These are phyloP conservation scores for Eragrostis tef DNA, from an alignment of 202 grass and related monocot species.

Conservation along the genomic window DNA sequence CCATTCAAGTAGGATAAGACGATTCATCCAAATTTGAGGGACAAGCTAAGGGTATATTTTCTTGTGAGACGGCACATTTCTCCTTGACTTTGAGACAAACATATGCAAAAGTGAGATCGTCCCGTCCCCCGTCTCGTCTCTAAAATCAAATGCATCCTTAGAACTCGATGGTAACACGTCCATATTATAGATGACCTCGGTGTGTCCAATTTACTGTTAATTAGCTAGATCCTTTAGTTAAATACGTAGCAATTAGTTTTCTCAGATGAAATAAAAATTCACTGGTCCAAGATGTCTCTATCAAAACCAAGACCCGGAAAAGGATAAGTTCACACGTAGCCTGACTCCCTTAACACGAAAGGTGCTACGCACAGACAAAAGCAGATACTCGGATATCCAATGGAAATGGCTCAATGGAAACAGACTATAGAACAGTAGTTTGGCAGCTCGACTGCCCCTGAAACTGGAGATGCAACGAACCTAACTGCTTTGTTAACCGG, in stretches of 20 bases:
- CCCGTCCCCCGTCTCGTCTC: no score
- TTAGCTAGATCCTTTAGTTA: not conserved
- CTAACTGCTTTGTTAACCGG: not conserved
- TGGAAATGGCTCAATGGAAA: not conserved
- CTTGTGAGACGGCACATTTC: no score
- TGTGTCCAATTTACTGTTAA: no score
- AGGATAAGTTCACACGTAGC: slow-evolving; percentile 6
- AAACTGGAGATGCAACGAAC: slow-evolving; percentile 44
- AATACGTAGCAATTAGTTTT: not conserved
- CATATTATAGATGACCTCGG: no score
- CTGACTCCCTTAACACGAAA: not conserved
- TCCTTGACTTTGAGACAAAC: no score
- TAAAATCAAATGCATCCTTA: no score
- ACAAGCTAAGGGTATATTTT: no score
- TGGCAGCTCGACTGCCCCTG: slow-evolving; percentile 12
- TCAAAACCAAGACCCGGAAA: not conserved
- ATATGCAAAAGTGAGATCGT: no score
- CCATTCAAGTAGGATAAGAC: no score
- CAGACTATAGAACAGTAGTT: not conserved
- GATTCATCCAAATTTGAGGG: no score
- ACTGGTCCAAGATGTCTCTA: not conserved
- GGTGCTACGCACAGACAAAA: not conserved
- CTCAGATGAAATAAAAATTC: not conserved
- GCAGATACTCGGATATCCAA: not conserved
- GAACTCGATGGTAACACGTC: no score